Evolutionary conservation across 768 basidiomycete genomes (phyloP).

Genomic region (Vishniacozyma victoriae): DNA sequence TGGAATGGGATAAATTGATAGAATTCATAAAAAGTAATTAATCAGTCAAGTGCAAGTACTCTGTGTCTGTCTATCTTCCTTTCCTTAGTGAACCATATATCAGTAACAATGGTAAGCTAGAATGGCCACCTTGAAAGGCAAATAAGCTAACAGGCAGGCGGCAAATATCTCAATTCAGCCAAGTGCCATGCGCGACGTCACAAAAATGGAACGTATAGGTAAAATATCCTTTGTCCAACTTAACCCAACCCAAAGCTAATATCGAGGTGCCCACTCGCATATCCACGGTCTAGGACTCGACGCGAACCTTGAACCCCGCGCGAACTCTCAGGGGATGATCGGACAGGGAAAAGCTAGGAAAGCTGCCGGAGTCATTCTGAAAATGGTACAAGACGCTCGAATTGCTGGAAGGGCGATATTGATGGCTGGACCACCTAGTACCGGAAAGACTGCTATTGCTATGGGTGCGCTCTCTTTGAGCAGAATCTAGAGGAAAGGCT

Average conservation of each 20-base stretch:
- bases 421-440: slow-evolving; percentile 94
- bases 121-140: too few species aligned
- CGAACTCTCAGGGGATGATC: slow-evolving; percentile 85
- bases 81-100: too few species aligned
- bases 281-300: slow-evolving; percentile 93
- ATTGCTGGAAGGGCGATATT: slow-evolving; percentile 95
- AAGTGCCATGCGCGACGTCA: slow-evolving; percentile 39
- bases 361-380: slow-evolving; percentile 93
- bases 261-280: slow-evolving; percentile 57
- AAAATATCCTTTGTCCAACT: slow-evolving; percentile 59
- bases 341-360: slow-evolving; percentile 94
- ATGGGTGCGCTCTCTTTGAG: slow-evolving; percentile 59
- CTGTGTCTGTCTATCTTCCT: too few species aligned
- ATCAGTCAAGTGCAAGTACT: too few species aligned
- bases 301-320: slow-evolving; percentile 76
- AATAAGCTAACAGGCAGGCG: too few species aligned
- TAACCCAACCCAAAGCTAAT: neutral
- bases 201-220: slow-evolving; percentile 49
- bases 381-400: slow-evolving; percentile 93
- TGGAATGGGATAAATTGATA: too few species aligned
- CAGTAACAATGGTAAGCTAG: too few species aligned
- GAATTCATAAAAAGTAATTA: too few species aligned
- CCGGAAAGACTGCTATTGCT: slow-evolving; percentile 97
- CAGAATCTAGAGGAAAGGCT: neutral
- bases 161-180: slow-evolving; percentile 44